Evolutionary conservation across 768 basidiomycete genomes (phyloP), one percentile per base, ranked within the genome.

Genomic region (Suillus subaureus): DNA sequence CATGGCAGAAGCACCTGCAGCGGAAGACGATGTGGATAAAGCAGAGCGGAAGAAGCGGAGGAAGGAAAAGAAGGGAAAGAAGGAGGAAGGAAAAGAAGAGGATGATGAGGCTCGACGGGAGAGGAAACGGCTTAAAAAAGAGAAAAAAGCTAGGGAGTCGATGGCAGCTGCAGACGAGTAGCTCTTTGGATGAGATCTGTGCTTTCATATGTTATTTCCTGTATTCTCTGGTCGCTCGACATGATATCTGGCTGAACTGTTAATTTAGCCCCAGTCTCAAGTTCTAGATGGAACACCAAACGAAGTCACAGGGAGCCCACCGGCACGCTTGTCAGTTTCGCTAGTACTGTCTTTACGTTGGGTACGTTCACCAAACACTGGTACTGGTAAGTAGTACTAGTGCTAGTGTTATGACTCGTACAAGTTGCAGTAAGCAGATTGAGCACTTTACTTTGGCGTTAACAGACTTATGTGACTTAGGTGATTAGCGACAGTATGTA

Each of bases 51-150:
- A 83, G 74, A 84, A 83, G 61, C 82, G 80, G 62, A 90, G 86
- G 74, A 90, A 85, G 75, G 86, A 85, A 75, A 89, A 88, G 75
- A 89, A 83, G 72, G 77, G 71, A 47, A 69, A 71, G 75, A 89
- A 83, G 72, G 77, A 68, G 70, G 82, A 79, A 70, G 82, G 84
- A 78, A 72, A 69, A 70, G 79, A 70, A 54, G 82, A 79, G 66
- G 87, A 89, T 60, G 89, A 87, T 6, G 87, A 85, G 69, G 87
- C 86, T 54, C 85, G 81, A 63, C 80, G 80, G 65, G 89, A 90
- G 73, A 81, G 82, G 69, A 91, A 89, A 67, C 83, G 85, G 58
- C 74, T 88, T 72, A 91, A 85, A 72, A 91, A 89, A 71, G 89
- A 91, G 78, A 89, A 85, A 73, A 90, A 88, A 69, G 85, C 79